phyloP scores from a whole-genome alignment of 305 asterid species.

The Coffea humblotiana region DNA sequence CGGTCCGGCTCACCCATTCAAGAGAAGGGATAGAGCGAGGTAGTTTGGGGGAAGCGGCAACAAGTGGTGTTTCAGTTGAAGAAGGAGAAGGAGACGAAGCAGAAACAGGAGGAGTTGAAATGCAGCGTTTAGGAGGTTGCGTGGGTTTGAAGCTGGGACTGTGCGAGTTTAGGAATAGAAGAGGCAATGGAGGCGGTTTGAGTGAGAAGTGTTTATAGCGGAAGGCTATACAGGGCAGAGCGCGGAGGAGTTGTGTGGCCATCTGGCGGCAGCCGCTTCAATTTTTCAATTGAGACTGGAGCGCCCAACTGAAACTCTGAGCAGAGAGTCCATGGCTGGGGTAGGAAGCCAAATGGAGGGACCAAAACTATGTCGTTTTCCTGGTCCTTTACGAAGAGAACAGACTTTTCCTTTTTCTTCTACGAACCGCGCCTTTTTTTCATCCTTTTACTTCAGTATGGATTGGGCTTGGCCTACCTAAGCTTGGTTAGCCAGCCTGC shows the following conservation, averaged over 20 bases:
- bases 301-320: no score
- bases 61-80: slow-evolving; percentile 38
- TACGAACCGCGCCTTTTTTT: no score
- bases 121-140: slow-evolving; percentile 31
- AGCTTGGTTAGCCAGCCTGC: no score
- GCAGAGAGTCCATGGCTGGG: no score
- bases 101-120: slow-evolving; percentile 46
- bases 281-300: no score
- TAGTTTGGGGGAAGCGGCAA: slow-evolving; percentile 33
- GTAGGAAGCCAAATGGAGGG: no score
- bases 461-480: no score
- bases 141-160: slow-evolving; percentile 22
- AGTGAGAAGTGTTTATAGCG: slow-evolving; percentile 50
- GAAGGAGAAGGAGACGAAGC: slow-evolving; percentile 18
- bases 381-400: no score
- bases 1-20: slow-evolving; percentile 79
- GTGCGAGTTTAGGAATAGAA: slow-evolving; percentile 31
- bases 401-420: no score
- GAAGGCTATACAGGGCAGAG: slow-evolving; percentile 57
- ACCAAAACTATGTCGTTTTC: no score
- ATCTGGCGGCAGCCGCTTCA: slow-evolving; percentile 15
- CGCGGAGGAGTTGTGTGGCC: slow-evolving; percentile 73
- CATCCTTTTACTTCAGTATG: no score
- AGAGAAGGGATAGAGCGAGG: slow-evolving; percentile 39
- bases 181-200: slow-evolving; percentile 28